Percentiles rank a stretch among this genome's conserved stretches.
Conservation (phyloP, 1,139 yeast species). For the Taphrina betulina region DNA sequence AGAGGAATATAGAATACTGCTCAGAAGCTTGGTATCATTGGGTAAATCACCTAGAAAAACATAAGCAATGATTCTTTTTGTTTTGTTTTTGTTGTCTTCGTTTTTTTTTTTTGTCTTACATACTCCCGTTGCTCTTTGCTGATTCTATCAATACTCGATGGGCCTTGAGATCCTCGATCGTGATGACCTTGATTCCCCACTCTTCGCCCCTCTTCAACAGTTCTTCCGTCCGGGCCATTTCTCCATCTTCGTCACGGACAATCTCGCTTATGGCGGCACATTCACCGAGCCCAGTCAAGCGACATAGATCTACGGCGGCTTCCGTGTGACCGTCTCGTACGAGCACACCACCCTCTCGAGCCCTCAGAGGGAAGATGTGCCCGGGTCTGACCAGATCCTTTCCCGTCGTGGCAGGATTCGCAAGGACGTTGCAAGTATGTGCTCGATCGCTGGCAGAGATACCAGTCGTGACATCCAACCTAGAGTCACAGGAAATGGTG, state of each 20-base stretch:
- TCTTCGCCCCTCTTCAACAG: conserved; percentile 68
- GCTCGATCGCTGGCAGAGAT: conserved; percentile 95
- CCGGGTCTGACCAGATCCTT: conserved; percentile 85
- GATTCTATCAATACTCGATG: conserved; percentile 42
- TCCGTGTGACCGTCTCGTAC: conserved; percentile 96
- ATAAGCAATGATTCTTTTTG: too few relatives aligned
- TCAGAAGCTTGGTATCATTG: conserved; percentile 4
- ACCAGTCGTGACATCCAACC: conserved; percentile 89
- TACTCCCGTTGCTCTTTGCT: not conserved
- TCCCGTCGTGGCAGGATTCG: conserved; percentile 51
- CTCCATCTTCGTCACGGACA: conserved; percentile 88
- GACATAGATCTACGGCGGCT: conserved; percentile 70
- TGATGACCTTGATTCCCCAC: conserved; percentile 67
- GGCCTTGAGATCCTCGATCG: conserved; percentile 72
- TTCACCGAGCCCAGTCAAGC: conserved; percentile 72
- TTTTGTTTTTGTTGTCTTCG: not conserved
- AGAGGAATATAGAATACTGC: conserved; percentile 23
- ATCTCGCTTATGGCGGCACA: conserved; percentile 93
- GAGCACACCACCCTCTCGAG: conserved; percentile 78
- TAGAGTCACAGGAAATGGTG: conserved; percentile 85
- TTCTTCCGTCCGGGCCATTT: conserved; percentile 92
- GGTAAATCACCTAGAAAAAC: conserved; percentile 14
- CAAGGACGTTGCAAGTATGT: conserved; percentile 70
- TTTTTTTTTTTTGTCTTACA: not conserved
- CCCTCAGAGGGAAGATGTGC: conserved; percentile 87